These are phyloP conservation scores for Aspergillus ellipticus DNA, from an alignment of 495 filamentous ascomycete genomes.

Conservation along the genomic window DNA sequence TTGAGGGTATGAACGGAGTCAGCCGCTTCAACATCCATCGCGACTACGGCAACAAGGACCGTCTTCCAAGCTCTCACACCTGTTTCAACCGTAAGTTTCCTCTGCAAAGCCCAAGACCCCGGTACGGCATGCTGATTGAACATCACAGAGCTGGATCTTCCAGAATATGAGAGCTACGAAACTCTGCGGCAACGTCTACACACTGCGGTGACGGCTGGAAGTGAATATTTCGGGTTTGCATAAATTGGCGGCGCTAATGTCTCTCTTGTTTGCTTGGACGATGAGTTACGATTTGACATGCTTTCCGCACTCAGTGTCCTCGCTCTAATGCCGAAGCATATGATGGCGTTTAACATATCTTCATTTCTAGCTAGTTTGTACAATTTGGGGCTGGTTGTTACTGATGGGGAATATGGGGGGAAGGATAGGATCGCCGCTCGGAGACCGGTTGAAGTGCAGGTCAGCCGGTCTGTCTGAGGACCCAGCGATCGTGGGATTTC, in stretches of 20 bases:
- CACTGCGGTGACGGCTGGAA: slow-evolving; percentile 91
- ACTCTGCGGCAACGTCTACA: slow-evolving; percentile 79
- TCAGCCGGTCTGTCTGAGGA: slow-evolving; percentile 21
- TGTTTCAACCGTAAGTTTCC: slow-evolving; percentile 95
- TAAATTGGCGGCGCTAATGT: slow-evolving; percentile 35
- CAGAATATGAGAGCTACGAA: slow-evolving; percentile 97
- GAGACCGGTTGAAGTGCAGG: slow-evolving; percentile 44
- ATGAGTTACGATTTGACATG: slow-evolving; percentile 11
- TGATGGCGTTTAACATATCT: slow-evolving; percentile 39
- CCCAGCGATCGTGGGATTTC: not conserved
- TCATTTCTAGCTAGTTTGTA: slow-evolving; percentile 15
- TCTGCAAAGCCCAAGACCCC: not conserved
- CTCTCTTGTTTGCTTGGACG: slow-evolving; percentile 6
- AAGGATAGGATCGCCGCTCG: slow-evolving; percentile 8
- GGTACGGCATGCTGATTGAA: slow-evolving; percentile 27
- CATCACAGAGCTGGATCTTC: slow-evolving; percentile 87
- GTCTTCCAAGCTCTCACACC: slow-evolving; percentile 92
- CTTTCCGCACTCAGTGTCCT: slow-evolving; percentile 2
- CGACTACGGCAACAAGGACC: slow-evolving; percentile 96
- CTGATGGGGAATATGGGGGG: slow-evolving; percentile 11
- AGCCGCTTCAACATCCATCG: slow-evolving; percentile 98
- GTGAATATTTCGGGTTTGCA: slow-evolving; percentile 98
- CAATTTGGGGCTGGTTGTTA: slow-evolving; percentile 18
- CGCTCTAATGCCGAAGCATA: slow-evolving; percentile 40
- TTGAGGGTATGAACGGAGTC: slow-evolving; percentile 99